Evolutionary conservation across 208 protist genomes (phyloP), one percentile per base, ranked within the genome.

Genomic region (Acanthamoeba healyi): DNA sequence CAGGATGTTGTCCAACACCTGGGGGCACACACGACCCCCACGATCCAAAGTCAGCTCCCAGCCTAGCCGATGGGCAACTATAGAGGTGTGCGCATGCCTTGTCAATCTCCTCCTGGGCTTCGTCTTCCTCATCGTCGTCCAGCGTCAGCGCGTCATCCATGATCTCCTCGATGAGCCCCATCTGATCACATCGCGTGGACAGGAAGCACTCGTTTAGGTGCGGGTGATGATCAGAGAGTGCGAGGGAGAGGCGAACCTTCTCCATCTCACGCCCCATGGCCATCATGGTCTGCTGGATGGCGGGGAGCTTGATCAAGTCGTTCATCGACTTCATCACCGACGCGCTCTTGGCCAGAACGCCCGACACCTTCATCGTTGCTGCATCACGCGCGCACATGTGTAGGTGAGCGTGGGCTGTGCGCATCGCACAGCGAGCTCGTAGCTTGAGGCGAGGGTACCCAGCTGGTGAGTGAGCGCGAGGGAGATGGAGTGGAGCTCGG

Each of bases 321-420:
- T 90, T 90, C 82, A 90, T 90, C 24, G 82, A 90, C 46, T 42
- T 1, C 82, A 90, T 90, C 51, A 90, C 82, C 54, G 46, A 10
- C 2, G 82, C 82, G 34, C 82, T 90, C 54, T 90, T 90, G 54
- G 82, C 82, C 82, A 90, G 44, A 2, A 7, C 29, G 44, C 82
- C 82, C 82, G 82, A 90, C 34, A 90, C 82, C 82, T 90, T 90
- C 51, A 90, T 19, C 15, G 82, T 90, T n/a, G 82, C 82, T 90
- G 81, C 63, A 14, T 38, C 22, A 12, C n/a, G 15, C 22, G n/a
- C 15, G 24, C 49, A 24, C 34, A 58, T 12, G 67, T 7, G 70
- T 24, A 81, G 40, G 70, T 81, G 40, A 46, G n/a, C 12, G 34
- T 2, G 24, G 34, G 40, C 40, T 7, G 24, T 26, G 24, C 24